Base-by-base conservation (phyloP, 2,329 filamentous ascomycete species). In the Gyromitra esculenta region DNA sequence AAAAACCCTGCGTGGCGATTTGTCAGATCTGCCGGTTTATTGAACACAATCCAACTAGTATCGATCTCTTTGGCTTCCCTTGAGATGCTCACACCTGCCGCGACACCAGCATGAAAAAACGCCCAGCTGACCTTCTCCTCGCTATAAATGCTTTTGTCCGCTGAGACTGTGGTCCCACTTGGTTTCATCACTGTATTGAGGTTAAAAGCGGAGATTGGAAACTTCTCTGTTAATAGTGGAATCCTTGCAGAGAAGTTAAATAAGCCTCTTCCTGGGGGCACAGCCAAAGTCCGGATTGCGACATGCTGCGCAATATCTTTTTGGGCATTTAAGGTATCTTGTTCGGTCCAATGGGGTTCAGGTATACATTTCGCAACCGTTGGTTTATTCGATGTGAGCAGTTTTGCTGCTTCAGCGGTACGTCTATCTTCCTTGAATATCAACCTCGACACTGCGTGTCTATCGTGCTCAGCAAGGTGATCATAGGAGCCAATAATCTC, bases 81-180 rank as follows among this genome's bases (percentile, higher is more conserved):
- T 5, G 96, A 97, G 66, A 99, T 97, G 73, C 94, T 92, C 35
- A 99, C 85, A 1, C 96, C 96, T 31, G 92, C 93, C n/a, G 95
- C 92, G 39, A 96, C 95, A 5, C 96, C 96, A 75, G 96, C 93
- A 82, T 99, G 96, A 84, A 99, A 99, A 84, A 97, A 99, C 0
- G 95, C 94, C 96, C 96, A 99, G 82, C 93, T 95, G 52, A 97
- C 93, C 83, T 97, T 98, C 81, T 99, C 96, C 84, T 99, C 96
- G 0, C 92, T 95, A 81, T 97, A 97, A 1, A 91, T 86, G 5
- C 88, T 87, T 81, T 95, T 93, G 82, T 99, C 96, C 5, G 96
- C 94, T n/a, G 93, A 94, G 39, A 99, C 92, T 1, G 93, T 96
- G 45, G 94, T 94, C 79, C 96, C 96, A 77, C 92, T 91, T 1